A percentile compares a stretch with the other conserved stretches of the same genome.
Evolutionary conservation across 108 stramenopile species (phyloP).

Genomic region (Seminavis robusta): DNA sequence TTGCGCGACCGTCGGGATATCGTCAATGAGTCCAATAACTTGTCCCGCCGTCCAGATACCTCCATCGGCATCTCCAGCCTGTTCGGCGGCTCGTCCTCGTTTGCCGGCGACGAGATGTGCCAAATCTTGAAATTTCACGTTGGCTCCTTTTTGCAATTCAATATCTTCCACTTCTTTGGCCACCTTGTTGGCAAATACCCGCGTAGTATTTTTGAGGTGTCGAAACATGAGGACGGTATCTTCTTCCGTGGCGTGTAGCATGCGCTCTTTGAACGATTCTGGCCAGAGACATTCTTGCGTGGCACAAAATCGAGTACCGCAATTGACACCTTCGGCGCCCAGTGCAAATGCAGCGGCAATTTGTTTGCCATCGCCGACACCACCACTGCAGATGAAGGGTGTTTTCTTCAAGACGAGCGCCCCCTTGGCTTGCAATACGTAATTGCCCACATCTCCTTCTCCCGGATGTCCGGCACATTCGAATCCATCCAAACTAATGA

Average conservation of each 20-base stretch:
- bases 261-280: constrained; percentile 31
- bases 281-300: constrained; percentile 31
- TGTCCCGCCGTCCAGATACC: constrained; percentile 39
- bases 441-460: constrained; percentile 45
- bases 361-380: constrained; percentile 32
- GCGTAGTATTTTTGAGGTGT: constrained; percentile 30
- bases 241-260: constrained; percentile 18
- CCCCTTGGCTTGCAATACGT: constrained; percentile 38
- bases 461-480: constrained; percentile 56
- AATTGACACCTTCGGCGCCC: constrained; percentile 42
- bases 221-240: constrained; percentile 43
- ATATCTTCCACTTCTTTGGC: constrained; percentile 25
- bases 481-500: constrained; percentile 36
- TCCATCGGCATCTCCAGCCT: constrained; percentile 26
- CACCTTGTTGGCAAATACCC: constrained; percentile 35
- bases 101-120: constrained; percentile 24
- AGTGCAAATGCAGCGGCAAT: constrained; percentile 30
- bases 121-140: constrained; percentile 26
- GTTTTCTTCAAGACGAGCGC: constrained; percentile 16
- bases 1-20: constrained; percentile 25
- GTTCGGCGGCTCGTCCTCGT: constrained; percentile 22
- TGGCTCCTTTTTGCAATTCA: constrained; percentile 26
- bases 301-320: constrained; percentile 38
- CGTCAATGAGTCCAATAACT: constrained; percentile 35
- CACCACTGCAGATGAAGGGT: constrained; percentile 32